Percentiles rank a stretch among this genome's conserved stretches.
These are phyloP conservation scores for Candida freyschussii DNA, from an alignment of 1,139 yeast species.

Conservation along the genomic window DNA sequence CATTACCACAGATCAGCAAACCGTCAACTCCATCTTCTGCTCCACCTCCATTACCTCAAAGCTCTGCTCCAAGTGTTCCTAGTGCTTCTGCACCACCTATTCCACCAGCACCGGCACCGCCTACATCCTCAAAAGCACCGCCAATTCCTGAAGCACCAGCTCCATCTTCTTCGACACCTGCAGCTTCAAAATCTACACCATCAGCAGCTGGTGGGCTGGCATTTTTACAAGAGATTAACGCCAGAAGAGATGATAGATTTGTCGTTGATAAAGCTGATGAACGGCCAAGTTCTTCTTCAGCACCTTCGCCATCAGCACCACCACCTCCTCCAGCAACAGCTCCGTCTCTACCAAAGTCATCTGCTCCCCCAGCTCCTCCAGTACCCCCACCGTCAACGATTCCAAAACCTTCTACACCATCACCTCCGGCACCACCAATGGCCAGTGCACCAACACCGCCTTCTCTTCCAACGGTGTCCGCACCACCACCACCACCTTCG, in stretches of 20 bases:
- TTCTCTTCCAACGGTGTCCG: conserved; percentile 29
- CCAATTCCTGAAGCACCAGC: conserved; percentile 10
- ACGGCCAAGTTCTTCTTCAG: conserved; percentile 21
- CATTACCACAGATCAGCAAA: conserved; percentile 31
- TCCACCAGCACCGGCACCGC: conserved; percentile 11
- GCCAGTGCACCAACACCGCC: conserved; percentile 19
- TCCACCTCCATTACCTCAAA: conserved; percentile 22
- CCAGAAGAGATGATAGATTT: conserved; percentile 40
- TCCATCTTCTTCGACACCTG: conserved; percentile 19
- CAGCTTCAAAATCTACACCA: conserved; percentile 12
- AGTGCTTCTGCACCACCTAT: conserved; percentile 15
- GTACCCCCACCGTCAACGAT: conserved; percentile 25
- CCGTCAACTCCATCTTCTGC: conserved; percentile 17
- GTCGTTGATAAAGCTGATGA: conserved; percentile 31
- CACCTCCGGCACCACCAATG: conserved; percentile 20
- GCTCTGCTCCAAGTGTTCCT: conserved; percentile 14
- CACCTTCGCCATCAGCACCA: conserved; percentile 9
- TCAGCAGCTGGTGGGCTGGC: conserved; percentile 33
- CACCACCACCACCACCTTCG: conserved; percentile 25
- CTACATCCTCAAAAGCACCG: conserved; percentile 20
- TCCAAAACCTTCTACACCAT: conserved; percentile 17
- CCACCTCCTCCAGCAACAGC: conserved; percentile 25
- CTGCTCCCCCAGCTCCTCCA: conserved; percentile 26
- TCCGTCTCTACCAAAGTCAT: conserved; percentile 13
- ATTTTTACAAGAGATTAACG: conserved; percentile 44